Evolutionary conservation across 2,329 filamentous ascomycete genomes (phyloP).

Genomic region (Alternaria hordeiaustralica): DNA sequence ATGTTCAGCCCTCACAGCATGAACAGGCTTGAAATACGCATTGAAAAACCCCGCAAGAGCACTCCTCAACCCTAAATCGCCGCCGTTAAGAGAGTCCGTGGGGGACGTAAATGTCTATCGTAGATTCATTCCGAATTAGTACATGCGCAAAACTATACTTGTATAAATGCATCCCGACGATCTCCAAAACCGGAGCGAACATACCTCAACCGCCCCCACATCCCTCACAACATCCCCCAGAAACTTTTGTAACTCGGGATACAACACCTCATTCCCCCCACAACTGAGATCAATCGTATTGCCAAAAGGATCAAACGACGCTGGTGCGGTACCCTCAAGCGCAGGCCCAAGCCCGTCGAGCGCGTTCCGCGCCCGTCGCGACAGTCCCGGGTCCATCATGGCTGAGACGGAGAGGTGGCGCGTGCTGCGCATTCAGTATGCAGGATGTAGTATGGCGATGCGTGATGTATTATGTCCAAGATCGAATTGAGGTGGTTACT

Average conservation of each 20-base stretch:
- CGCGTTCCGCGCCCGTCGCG: slow-evolving; percentile 26
- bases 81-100: slow-evolving; percentile 16
- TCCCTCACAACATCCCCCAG: slow-evolving; percentile 36
- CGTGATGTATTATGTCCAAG: not conserved
- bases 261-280: slow-evolving; percentile 37
- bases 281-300: slow-evolving; percentile 32
- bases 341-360: slow-evolving; percentile 23
- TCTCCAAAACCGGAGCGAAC: not conserved
- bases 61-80: slow-evolving; percentile 23
- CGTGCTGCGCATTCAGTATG: slow-evolving; percentile 5
- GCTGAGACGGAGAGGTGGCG: slow-evolving; percentile 1
- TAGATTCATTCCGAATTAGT: not conserved
- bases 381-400: slow-evolving; percentile 37
- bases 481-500: not conserved
- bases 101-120: slow-evolving; percentile 31
- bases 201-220: slow-evolving; percentile 27
- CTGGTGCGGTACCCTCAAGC: not conserved
- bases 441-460: not conserved
- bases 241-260: slow-evolving; percentile 34
- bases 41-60: slow-evolving; percentile 41
- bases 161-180: not conserved
- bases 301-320: not conserved
- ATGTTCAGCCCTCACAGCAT: slow-evolving; percentile 33
- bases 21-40: slow-evolving; percentile 33
- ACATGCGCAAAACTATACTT: too few species aligned